Evolutionary conservation across 352 stramenopile genomes (phyloP).

Genomic region (Pythium diclinum): DNA sequence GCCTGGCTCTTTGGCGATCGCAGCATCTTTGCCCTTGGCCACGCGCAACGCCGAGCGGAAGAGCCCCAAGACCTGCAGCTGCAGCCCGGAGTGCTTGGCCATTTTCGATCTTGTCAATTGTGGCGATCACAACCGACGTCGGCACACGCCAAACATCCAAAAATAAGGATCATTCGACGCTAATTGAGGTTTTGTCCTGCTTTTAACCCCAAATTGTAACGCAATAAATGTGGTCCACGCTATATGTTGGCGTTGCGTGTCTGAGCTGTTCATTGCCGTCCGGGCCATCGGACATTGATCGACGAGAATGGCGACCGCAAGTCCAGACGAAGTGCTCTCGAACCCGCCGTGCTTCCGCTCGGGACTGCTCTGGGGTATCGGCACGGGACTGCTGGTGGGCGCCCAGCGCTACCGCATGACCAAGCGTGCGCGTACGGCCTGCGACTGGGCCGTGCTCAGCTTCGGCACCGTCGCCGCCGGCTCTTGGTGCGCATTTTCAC

Average conservation of each 20-base stretch:
- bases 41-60: constrained; percentile 63
- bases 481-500: constrained; percentile 38
- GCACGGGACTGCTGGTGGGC: constrained; percentile 52
- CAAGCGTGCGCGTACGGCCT: constrained; percentile 49
- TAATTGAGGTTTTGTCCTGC: not conserved
- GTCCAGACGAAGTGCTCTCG: constrained; percentile 43
- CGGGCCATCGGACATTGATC: not conserved
- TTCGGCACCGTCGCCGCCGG: constrained; percentile 53
- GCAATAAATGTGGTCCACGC: constrained; percentile 3
- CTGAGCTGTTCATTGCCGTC: constrained; percentile 3
- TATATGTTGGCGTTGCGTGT: constrained; percentile 3
- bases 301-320: constrained; percentile 13
- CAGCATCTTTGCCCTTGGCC: constrained; percentile 55
- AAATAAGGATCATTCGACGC: not conserved
- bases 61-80: constrained; percentile 72
- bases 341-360: constrained; percentile 82
- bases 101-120: constrained; percentile 14
- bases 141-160: constrained; percentile 11
- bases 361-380: constrained; percentile 76
- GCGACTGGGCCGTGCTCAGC: constrained; percentile 61
- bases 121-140: constrained; percentile 20
- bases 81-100: constrained; percentile 62
- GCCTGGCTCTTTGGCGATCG: constrained; percentile 9
- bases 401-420: constrained; percentile 67
- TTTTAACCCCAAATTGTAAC: not conserved